A percentile compares a stretch with the other conserved stretches of the same genome.
phyloP scores from a whole-genome alignment of 129 eudicot genomes.

The Smallanthus sonchifolius region DNA sequence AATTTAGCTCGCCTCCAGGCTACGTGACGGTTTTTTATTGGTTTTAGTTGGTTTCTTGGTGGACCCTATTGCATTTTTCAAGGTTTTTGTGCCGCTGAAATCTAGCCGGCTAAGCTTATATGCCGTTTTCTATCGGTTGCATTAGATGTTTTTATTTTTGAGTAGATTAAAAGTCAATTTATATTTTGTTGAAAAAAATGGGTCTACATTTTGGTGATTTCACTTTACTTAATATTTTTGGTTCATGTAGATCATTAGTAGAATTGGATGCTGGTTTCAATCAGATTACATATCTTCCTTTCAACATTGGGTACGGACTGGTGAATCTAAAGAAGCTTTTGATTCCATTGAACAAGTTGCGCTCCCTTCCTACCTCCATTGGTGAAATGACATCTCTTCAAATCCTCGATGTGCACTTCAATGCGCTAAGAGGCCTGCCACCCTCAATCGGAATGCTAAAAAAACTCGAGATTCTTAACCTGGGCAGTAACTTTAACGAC shows the following conservation, averaged over 20 bases:
- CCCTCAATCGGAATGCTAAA: constrained; percentile 57
- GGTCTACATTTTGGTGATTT: too few species aligned
- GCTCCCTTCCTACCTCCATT: constrained; percentile 79
- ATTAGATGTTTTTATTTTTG: too few species aligned
- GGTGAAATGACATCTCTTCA: constrained; percentile 76
- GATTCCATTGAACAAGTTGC: constrained; percentile 71
- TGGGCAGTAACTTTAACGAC: constrained; percentile 81
- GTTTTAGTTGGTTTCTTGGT: too few species aligned
- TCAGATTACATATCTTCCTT: constrained; percentile 64
- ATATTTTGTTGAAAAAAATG: too few species aligned
- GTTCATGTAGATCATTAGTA: constrained; percentile 60
- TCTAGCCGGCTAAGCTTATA: too few species aligned
- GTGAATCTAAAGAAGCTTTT: constrained; percentile 56
- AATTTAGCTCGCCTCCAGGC: too few species aligned
- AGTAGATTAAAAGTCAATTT: too few species aligned
- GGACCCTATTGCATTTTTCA: too few species aligned
- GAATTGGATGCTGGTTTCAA: constrained; percentile 92
- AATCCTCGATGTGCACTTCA: constrained; percentile 71
- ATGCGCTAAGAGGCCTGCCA: constrained; percentile 86
- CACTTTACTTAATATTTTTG: background rate
- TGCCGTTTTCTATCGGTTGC: too few species aligned
- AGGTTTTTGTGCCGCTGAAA: too few species aligned
- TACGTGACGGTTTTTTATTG: too few species aligned
- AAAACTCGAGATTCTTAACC: constrained; percentile 59
- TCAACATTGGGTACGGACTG: constrained; percentile 73